phyloP scores from a whole-genome alignment of 1,139 yeast species.

The Candida smagusa region DNA sequence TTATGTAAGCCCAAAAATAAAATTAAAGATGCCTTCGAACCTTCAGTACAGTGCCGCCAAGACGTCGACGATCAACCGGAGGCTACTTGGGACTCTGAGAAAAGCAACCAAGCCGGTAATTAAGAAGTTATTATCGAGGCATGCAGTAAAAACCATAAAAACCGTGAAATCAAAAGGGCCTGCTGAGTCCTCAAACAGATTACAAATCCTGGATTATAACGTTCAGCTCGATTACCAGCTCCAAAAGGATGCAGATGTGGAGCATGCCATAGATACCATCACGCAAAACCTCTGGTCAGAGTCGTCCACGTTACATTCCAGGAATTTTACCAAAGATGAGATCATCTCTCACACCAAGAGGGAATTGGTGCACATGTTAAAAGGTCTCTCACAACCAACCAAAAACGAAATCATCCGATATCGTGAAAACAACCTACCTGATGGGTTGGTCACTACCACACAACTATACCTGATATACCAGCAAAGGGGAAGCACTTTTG shows the following conservation, averaged over 20 bases:
- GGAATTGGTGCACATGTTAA: constrained; percentile 30
- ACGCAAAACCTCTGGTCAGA: constrained; percentile 41
- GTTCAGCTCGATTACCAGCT: constrained; percentile 41
- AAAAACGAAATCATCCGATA: constrained; percentile 41
- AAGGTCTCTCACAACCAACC: constrained; percentile 30
- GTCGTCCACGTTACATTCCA: constrained; percentile 23
- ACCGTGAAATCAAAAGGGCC: constrained; percentile 1
- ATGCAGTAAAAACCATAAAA: constrained; percentile 5
- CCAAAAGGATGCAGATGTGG: constrained; percentile 27
- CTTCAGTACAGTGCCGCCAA: constrained; percentile 42
- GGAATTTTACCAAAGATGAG: constrained; percentile 16
- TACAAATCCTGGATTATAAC: constrained; percentile 31
- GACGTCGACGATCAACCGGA: constrained; percentile 33
- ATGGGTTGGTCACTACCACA: constrained; percentile 34
- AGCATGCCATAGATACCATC: constrained; percentile 33
- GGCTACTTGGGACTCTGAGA: constrained; percentile 15
- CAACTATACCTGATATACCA: constrained; percentile 43
- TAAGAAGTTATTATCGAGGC: constrained; percentile 1
- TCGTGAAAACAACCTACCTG: constrained; percentile 30
- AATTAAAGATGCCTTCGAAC: constrained; percentile 18
- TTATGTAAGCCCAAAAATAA: not conserved
- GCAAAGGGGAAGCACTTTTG: constrained; percentile 41
- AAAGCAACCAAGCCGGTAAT: constrained; percentile 2
- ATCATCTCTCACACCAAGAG: constrained; percentile 17
- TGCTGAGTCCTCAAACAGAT: not conserved